Evolutionary conservation across 139 green algal genomes (phyloP), one percentile per base, ranked within the genome.

Genomic region (Chlorella sorokiniana): DNA sequence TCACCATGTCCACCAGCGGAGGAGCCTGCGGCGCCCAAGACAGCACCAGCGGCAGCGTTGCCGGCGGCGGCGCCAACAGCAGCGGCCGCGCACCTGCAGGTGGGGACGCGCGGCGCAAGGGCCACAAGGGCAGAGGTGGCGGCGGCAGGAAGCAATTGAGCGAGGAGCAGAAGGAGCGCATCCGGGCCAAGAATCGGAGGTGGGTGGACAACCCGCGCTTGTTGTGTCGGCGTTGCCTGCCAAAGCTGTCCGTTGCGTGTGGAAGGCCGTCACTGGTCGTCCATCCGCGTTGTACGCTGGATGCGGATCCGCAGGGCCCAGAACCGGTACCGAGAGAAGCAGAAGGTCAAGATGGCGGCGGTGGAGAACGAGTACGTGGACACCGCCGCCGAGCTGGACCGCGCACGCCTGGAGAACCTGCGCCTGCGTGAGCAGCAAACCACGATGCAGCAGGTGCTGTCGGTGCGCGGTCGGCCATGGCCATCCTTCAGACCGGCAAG

Each of bases 401-500:
- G 80, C 5, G 27, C 90, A 73, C 68, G 76, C 65, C n/a, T 90
- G 70, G 81, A 87, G 61, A 67, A 78, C 27, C 38, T 1, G 38
- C 2, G 2, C 3, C 29, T 69, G 73, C 75, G 71, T 56, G 75
- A 81, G 38, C 75, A 61, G 59, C 59, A 82, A 11, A 10, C 23
- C 6, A 22, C 38, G 31, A 82, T 82, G 76, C 25, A 82, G 44
- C 35, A 54, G 35, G 76, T 82, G 76, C 63, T 82, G 63, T 37
- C 8, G 22, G 68, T 88, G 68, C 44, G 68, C 10, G 67, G 33
- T 51, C 76, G 42, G 83, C 77, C 41, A 69, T 91, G 37, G 25
- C 33, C 27, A 79, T 90, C 78, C 65, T 94, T 62, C 48, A 90
- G 52, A 65, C 73, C 4, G 76, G 72, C 48, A 81, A 81, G 75